These are phyloP conservation scores for Protomyces arabidopsidicola DNA, from an alignment of 1,139 yeast genomes.

Conservation along the genomic window DNA sequence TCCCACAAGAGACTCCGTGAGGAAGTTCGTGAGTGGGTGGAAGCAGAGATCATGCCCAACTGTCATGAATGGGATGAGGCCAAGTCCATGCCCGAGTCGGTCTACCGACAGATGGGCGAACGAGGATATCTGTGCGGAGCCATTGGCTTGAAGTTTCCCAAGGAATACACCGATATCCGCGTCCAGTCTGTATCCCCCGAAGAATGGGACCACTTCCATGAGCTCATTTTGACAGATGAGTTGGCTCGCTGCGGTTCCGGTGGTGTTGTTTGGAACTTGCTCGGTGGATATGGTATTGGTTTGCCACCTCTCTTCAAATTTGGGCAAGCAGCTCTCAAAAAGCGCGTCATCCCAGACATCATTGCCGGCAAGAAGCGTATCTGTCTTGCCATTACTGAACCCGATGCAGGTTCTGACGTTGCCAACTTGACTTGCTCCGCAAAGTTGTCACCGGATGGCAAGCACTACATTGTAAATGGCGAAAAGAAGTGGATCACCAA, in stretches of 20 bases:
- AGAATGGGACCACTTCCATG: conserved; percentile 86
- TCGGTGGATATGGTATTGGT: conserved; percentile 43
- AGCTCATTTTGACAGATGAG: conserved; percentile 66
- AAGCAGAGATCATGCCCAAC: conserved; percentile 41
- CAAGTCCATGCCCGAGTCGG: conserved; percentile 39
- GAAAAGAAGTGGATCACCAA: conserved; percentile 33
- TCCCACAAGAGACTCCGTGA: conserved; percentile 43
- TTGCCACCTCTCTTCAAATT: conserved; percentile 43
- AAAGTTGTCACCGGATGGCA: conserved; percentile 36
- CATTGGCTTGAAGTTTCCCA: conserved; percentile 41
- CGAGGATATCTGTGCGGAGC: conserved; percentile 36
- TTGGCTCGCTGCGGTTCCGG: conserved; percentile 44
- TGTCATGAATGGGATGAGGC: conserved; percentile 46
- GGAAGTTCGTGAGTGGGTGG: conserved; percentile 45
- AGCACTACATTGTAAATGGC: conserved; percentile 44
- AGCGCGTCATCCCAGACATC: conserved; percentile 41
- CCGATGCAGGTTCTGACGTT: conserved; percentile 47
- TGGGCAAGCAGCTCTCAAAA: conserved; percentile 37
- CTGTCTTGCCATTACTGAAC: conserved; percentile 44
- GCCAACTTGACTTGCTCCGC: conserved; percentile 45
- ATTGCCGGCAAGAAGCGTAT: conserved; percentile 42
- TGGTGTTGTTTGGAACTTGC: conserved; percentile 42
- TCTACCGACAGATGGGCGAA: conserved; percentile 33
- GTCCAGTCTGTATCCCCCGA: conserved; percentile 41
- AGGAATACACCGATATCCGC: conserved; percentile 39